Evolutionary conservation across 2,329 filamentous ascomycete species (phyloP).

Genomic region (Penicillium sclerotiorum): DNA sequence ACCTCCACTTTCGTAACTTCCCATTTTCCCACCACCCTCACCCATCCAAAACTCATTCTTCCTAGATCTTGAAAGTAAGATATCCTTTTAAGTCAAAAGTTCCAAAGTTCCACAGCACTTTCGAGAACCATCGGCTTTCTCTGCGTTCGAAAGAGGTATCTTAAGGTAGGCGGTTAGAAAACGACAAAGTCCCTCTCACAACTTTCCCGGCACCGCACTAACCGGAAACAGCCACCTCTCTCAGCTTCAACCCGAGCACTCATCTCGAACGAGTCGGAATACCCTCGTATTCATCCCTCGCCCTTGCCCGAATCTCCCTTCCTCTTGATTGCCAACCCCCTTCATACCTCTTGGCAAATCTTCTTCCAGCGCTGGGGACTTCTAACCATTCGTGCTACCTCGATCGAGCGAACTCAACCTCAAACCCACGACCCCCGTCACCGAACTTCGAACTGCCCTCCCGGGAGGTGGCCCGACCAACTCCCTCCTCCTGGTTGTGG

Average conservation of each 20-base stretch:
- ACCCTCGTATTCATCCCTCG: constrained; percentile 34
- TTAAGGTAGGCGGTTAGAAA: constrained; percentile 22
- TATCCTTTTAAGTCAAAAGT: not conserved
- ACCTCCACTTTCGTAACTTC: not conserved
- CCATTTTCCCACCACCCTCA: not conserved
- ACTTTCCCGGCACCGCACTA: constrained; percentile 35
- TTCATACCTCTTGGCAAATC: constrained; percentile 24
- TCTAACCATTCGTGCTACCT: constrained; percentile 21
- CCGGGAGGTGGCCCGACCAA: constrained; percentile 28
- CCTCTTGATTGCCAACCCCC: constrained; percentile 24
- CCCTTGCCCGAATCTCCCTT: constrained; percentile 23
- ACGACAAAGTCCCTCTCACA: constrained; percentile 19
- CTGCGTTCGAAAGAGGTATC: no score
- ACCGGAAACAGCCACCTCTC: constrained; percentile 43
- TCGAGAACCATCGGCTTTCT: not conserved
- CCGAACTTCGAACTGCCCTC: constrained; percentile 18
- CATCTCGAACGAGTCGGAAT: constrained; percentile 35
- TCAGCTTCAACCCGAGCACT: constrained; percentile 44
- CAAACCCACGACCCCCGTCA: constrained; percentile 20
- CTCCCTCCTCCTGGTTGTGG: constrained; percentile 33
- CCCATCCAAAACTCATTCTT: no score
- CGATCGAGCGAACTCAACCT: constrained; percentile 23
- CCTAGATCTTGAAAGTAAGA: no score
- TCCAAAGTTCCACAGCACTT: not conserved
- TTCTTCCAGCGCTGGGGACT: constrained; percentile 25